Evolutionary conservation across 306 rosid species (phyloP).

Genomic region (Quercus agrifolia): DNA sequence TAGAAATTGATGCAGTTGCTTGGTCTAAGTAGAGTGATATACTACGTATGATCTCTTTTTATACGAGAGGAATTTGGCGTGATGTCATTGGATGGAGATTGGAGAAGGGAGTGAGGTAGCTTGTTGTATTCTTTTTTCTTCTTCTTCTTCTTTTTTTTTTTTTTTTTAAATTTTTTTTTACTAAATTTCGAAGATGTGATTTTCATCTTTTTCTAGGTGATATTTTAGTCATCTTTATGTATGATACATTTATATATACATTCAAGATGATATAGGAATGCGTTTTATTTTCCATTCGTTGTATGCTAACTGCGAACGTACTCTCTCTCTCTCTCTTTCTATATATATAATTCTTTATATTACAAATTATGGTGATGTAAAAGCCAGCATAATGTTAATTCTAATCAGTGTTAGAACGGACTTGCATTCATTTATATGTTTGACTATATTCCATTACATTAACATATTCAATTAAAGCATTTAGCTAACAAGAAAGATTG

Average conservation of each 20-base stretch:
- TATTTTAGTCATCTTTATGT: not conserved
- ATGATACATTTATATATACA: not conserved
- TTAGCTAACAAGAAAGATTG: too few species aligned
- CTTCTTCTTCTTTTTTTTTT: not conserved
- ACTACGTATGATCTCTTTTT: conserved; percentile 3
- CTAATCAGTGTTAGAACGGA: too few species aligned
- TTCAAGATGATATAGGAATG: not conserved
- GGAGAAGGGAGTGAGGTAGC: not conserved
- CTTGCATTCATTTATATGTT: too few species aligned
- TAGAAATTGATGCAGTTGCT: conserved; percentile 82
- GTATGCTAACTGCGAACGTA: not conserved
- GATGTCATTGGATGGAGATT: conserved; percentile 1
- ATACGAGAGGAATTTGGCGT: conserved; percentile 12
- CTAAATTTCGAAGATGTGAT: conserved; percentile 8
- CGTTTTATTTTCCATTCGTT: not conserved
- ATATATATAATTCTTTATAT: too few species aligned
- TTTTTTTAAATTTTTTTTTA: too few species aligned
- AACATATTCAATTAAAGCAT: too few species aligned
- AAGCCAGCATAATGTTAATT: too few species aligned
- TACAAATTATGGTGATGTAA: too few species aligned
- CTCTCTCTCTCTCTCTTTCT: not conserved
- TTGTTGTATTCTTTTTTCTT: conserved; percentile 1
- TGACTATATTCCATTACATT: too few species aligned
- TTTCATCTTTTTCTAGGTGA: conserved; percentile 9
- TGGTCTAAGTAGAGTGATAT: conserved; percentile 71